These are phyloP conservation scores for Leucaena leucocephala DNA, from an alignment of 306 rosid species.

Conservation along the genomic window DNA sequence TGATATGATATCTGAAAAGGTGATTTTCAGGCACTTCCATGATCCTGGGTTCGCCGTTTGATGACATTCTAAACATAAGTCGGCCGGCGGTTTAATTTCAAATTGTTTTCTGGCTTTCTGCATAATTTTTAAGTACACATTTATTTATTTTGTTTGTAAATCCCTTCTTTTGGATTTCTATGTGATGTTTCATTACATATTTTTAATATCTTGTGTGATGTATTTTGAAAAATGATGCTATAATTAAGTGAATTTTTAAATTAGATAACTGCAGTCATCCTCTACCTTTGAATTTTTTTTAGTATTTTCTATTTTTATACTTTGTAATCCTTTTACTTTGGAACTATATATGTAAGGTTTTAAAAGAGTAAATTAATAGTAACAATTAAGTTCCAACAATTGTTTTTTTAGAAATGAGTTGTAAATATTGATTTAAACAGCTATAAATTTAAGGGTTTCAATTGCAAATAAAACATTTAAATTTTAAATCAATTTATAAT, in stretches of 20 bases:
- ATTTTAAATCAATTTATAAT: no score
- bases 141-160: neutral
- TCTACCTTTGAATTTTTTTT: no score
- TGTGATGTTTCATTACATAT: neutral
- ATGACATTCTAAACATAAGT: neutral
- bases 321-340: neutral
- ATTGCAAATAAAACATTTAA: no score
- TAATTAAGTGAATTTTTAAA: no score
- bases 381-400: no score
- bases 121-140: neutral
- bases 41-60: neutral
- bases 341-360: neutral
- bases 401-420: no score
- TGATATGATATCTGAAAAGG: neutral
- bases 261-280: no score
- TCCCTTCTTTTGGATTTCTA: neutral
- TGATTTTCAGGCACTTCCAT: neutral
- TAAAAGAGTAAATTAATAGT: neutral
- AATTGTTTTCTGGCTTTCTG: neutral
- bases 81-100: conserved; percentile 16
- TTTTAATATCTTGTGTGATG: neutral
- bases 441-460: no score
- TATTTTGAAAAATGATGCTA: neutral
- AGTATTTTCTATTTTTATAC: neutral
- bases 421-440: no score